Percentiles rank a stretch among this genome's conserved stretches.
These are phyloP conservation scores for Boletus subcaerulescens DNA, from an alignment of 768 basidiomycete species.

Conservation along the genomic window DNA sequence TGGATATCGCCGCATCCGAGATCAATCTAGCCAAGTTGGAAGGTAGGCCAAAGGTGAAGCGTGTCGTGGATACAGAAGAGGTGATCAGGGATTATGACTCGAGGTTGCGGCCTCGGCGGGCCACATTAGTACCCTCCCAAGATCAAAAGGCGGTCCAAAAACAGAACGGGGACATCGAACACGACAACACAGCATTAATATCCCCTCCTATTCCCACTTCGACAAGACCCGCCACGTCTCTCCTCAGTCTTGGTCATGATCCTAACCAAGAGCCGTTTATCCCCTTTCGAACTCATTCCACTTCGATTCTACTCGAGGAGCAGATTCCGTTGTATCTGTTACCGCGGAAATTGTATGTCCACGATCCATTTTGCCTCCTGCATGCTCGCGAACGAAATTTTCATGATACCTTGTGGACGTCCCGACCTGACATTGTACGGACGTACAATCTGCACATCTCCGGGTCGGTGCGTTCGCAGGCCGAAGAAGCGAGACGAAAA, in stretches of 20 bases:
- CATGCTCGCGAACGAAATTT: background rate
- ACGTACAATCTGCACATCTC: constrained; percentile 29
- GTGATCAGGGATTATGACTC: constrained; percentile 10
- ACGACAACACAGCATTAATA: background rate
- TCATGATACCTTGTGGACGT: constrained; percentile 22
- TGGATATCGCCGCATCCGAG: constrained; percentile 10
- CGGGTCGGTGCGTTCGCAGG: background rate
- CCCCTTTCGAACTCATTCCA: constrained; percentile 31
- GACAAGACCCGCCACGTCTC: constrained; percentile 13
- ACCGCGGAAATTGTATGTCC: constrained; percentile 42
- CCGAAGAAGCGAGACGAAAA: constrained; percentile 3
- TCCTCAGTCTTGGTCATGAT: constrained; percentile 35
- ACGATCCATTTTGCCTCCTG: constrained; percentile 42
- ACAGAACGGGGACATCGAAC: too few species aligned
- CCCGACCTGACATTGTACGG: constrained; percentile 30
- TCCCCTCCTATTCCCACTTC: background rate
- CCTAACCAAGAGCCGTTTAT: constrained; percentile 40
- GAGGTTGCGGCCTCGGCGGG: background rate
- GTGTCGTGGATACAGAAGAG: constrained; percentile 13
- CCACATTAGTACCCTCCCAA: too few species aligned
- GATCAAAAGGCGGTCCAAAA: too few species aligned
- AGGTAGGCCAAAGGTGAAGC: constrained; percentile 17
- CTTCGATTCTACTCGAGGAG: constrained; percentile 31
- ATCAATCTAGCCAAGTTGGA: constrained; percentile 23
- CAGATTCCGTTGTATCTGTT: constrained; percentile 34